A percentile compares a stretch with the other conserved stretches of the same genome.
phyloP scores from a whole-genome alignment of 2,329 filamentous ascomycete species.

The Colletotrichum caudatum region DNA sequence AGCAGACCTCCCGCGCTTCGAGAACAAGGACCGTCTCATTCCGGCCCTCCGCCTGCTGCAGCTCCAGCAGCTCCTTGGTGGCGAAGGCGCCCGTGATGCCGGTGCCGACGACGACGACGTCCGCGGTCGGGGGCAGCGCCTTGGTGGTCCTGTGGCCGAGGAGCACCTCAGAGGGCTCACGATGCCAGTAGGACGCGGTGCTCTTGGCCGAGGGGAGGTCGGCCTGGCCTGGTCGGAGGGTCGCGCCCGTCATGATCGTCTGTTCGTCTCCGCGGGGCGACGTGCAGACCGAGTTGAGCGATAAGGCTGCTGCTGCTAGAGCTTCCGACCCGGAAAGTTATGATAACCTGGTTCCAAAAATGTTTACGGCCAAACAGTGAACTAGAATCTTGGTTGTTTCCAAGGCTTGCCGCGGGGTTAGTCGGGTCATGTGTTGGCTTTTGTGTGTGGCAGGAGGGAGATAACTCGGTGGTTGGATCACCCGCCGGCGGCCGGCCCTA shows the following conservation, averaged over 20 bases:
- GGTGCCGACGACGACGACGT: conserved; percentile 79
- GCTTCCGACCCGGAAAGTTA: not conserved
- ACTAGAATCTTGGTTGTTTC: not conserved
- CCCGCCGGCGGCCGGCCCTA: not conserved
- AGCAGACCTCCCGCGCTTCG: conserved; percentile 84
- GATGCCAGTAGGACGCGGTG: conserved; percentile 80
- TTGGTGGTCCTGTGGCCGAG: conserved; percentile 76
- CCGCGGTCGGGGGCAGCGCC: conserved; percentile 70
- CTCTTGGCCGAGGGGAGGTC: conserved; percentile 71
- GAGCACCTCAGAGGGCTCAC: conserved; percentile 72
- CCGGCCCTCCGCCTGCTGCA: conserved; percentile 49
- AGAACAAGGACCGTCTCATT: conserved; percentile 74
- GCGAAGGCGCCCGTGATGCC: conserved; percentile 83
- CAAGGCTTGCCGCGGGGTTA: conserved; percentile 13
- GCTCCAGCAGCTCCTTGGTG: conserved; percentile 70
- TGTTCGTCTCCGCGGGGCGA: not conserved
- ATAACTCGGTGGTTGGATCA: conserved; percentile 13
- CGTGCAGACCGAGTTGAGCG: not conserved
- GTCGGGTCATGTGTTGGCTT: conserved; percentile 16
- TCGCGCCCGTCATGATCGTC: conserved; percentile 50
- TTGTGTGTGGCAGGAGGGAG: conserved; percentile 12
- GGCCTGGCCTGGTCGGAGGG: conserved; percentile 54
- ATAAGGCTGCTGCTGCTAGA: not conserved
- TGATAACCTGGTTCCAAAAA: not conserved
- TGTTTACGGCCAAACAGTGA: not conserved